Percentiles rank a stretch among this genome's conserved stretches.
Evolutionary conservation across 2,329 filamentous ascomycete genomes (phyloP).

Genomic region (Nemania diffusa): DNA sequence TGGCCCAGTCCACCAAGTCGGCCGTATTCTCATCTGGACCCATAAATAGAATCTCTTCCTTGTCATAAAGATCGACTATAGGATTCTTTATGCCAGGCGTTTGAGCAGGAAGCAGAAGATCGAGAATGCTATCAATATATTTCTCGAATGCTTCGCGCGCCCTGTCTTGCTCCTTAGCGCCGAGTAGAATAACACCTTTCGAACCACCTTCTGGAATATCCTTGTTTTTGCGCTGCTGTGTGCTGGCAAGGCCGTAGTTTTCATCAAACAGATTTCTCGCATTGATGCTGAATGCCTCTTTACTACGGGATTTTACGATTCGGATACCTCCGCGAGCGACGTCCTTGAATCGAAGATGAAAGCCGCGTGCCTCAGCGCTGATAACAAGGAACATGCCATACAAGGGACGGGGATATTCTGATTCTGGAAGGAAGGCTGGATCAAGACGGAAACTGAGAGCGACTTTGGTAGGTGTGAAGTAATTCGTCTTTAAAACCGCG

Average conservation of each 20-base stretch:
- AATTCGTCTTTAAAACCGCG: conserved; percentile 95
- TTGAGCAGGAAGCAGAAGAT: conserved; percentile 86
- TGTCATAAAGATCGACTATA: conserved; percentile 93
- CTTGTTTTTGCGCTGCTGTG: conserved; percentile 99
- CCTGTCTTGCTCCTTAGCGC: conserved; percentile 94
- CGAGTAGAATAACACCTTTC: conserved; percentile 95
- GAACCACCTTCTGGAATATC: conserved; percentile 98
- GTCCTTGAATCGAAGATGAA: conserved; percentile 97
- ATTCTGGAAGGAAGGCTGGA: conserved; percentile 84
- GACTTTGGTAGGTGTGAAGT: conserved; percentile 96
- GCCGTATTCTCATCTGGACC: conserved; percentile 99
- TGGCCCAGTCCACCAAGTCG: conserved; percentile 98
- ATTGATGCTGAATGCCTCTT: conserved; percentile 96
- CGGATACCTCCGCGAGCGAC: conserved; percentile 97
- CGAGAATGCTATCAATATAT: conserved; percentile 98
- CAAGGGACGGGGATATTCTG: conserved; percentile 92
- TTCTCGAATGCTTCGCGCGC: conserved; percentile 95
- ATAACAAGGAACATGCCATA: conserved; percentile 99
- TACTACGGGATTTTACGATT: conserved; percentile 97
- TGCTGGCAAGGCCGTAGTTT: conserved; percentile 98
- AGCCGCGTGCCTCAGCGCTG: conserved; percentile 94
- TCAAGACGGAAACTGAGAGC: conserved; percentile 96
- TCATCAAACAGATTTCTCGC: conserved; percentile 96
- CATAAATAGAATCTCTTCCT: conserved; percentile 98
- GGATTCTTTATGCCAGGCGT: conserved; percentile 99